Evolutionary conservation across 2,329 filamentous ascomycete species (phyloP).

Genomic region (Aspergillus clavatus): DNA sequence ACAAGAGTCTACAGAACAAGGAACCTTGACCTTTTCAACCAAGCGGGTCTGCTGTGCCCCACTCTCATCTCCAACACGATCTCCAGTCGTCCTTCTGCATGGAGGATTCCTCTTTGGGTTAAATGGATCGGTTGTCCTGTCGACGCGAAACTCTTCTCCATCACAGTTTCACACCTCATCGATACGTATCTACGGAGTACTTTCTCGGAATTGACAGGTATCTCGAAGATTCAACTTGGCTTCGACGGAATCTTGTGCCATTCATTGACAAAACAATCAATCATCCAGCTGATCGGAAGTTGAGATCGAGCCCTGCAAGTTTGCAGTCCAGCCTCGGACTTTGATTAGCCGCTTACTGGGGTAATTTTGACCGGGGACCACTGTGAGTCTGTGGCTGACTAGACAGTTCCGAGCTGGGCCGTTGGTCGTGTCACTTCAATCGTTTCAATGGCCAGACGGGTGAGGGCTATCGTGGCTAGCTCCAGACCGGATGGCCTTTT

Average conservation of each 20-base stretch:
- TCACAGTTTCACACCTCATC: too few relatives aligned
- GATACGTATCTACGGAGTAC: too few relatives aligned
- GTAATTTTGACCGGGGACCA: too few relatives aligned
- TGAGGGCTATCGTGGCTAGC: background rate
- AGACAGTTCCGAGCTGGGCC: background rate
- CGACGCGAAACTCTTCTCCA: background rate
- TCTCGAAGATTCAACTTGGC: too few relatives aligned
- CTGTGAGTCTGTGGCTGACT: too few relatives aligned
- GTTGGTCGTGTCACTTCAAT: background rate
- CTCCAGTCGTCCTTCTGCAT: background rate
- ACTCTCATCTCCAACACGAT: background rate
- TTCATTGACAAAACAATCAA: too few relatives aligned
- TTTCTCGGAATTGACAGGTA: too few relatives aligned
- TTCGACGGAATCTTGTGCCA: too few relatives aligned
- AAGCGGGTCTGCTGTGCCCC: background rate
- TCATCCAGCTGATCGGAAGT: background rate
- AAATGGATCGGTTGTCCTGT: background rate
- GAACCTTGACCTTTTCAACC: background rate
- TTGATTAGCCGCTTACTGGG: background rate
- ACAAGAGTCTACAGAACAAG: background rate
- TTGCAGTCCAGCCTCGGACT: background rate
- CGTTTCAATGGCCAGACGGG: background rate
- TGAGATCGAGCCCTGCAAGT: background rate
- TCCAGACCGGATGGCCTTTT: conserved; percentile 9
- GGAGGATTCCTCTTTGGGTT: background rate